These are phyloP conservation scores for Haberlea rhodopensis DNA, from an alignment of 257 asterid species.

Conservation along the genomic window DNA sequence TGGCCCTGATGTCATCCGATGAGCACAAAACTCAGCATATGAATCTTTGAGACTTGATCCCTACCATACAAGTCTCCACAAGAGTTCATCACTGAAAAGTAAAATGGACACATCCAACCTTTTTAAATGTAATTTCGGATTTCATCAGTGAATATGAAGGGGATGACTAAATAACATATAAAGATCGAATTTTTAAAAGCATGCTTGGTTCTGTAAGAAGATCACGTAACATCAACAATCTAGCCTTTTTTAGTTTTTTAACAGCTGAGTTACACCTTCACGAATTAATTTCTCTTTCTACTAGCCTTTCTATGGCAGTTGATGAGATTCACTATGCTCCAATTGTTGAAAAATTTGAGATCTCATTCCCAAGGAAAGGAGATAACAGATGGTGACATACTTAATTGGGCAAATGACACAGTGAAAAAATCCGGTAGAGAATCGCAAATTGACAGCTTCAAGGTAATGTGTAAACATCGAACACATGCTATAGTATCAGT, in stretches of 20 bases:
- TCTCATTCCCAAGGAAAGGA: conserved; percentile 72
- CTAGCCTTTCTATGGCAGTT: conserved; percentile 89
- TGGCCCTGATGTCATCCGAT: too few relatives aligned
- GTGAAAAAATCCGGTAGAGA: conserved; percentile 60
- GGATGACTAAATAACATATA: background rate
- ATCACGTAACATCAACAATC: background rate
- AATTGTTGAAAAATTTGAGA: conserved; percentile 67
- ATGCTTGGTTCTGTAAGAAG: background rate
- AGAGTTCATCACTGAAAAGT: too few relatives aligned
- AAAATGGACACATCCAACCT: background rate
- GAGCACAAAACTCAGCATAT: too few relatives aligned
- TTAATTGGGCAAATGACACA: conserved; percentile 68
- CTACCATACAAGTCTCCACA: too few relatives aligned
- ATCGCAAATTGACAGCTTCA: conserved; percentile 80
- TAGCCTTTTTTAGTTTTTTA: background rate
- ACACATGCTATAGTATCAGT: background rate
- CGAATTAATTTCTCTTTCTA: conserved; percentile 14
- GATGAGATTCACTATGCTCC: conserved; percentile 94
- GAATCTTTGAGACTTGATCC: too few relatives aligned
- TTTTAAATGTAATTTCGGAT: too few relatives aligned
- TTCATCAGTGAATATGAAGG: background rate
- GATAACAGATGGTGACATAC: conserved; percentile 65
- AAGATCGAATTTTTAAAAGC: background rate
- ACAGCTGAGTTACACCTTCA: too few relatives aligned
- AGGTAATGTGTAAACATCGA: conserved; percentile 42